Conservation (phyloP, 2,329 filamentous ascomycete species). For the Neonectria coccinea region DNA sequence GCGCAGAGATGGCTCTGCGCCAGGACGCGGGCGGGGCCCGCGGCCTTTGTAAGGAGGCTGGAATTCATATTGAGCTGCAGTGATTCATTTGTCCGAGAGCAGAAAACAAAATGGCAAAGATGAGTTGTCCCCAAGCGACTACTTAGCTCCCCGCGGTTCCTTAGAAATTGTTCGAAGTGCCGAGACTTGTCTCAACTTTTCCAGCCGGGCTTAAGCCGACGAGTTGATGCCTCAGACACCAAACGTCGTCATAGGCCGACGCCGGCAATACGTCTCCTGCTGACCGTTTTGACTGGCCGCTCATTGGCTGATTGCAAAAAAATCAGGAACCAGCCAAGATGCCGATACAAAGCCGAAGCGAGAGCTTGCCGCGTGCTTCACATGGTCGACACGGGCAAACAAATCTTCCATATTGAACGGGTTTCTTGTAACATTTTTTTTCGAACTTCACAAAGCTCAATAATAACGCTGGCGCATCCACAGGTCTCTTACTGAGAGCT, state of each 20-base stretch:
- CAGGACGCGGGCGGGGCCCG: constrained; percentile 59
- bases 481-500: not conserved
- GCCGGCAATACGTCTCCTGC: constrained; percentile 28
- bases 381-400: not conserved
- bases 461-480: not conserved
- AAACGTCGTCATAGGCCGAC: constrained; percentile 48
- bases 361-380: not conserved
- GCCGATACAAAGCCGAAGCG: constrained; percentile 34
- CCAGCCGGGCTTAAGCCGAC: constrained; percentile 46
- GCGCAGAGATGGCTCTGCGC: constrained; percentile 57
- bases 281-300: constrained; percentile 22
- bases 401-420: not conserved
- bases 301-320: constrained; percentile 32
- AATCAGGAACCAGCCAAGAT: constrained; percentile 27
- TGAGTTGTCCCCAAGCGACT: constrained; percentile 28
- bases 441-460: not conserved
- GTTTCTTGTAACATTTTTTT: not conserved
- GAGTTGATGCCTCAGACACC: constrained; percentile 45
- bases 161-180: constrained; percentile 42
- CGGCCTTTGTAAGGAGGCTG: constrained; percentile 59
- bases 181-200: constrained; percentile 48
- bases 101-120: constrained; percentile 26
- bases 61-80: constrained; percentile 59
- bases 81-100: constrained; percentile 45
- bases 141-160: constrained; percentile 29